Evolutionary conservation across 169 alveolate species (phyloP).

Genomic region (Plasmodium yoelii): DNA sequence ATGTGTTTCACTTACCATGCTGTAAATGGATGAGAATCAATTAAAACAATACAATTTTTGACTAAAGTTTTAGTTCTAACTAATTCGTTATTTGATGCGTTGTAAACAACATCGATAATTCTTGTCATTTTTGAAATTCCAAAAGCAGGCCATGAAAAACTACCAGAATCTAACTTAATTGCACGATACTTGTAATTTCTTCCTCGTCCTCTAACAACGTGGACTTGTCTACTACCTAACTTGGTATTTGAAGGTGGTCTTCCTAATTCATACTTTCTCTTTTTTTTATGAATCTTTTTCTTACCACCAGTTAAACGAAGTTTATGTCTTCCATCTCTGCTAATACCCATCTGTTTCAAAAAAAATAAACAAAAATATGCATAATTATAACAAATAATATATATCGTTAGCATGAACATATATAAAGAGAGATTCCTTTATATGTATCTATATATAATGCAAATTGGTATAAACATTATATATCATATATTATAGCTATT

Average conservation of each 20-base stretch:
- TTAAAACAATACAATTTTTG: constrained; percentile 97
- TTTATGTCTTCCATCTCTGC: constrained; percentile 99
- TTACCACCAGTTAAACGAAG: constrained; percentile 99
- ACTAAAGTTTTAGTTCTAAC: constrained; percentile 99
- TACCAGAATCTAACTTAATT: constrained; percentile 97
- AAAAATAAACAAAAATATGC: background rate
- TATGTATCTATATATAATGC: constrained; percentile 9
- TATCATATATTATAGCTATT: background rate
- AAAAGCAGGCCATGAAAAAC: constrained; percentile 97
- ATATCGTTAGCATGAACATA: background rate
- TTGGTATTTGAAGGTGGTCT: constrained; percentile 98
- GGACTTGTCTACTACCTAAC: constrained; percentile 95
- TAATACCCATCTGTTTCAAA: constrained; percentile 96
- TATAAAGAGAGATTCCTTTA: constrained; percentile 5
- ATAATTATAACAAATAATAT: background rate
- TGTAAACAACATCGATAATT: constrained; percentile 98
- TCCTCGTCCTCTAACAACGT: constrained; percentile 98
- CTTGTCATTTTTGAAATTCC: constrained; percentile 93
- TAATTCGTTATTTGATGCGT: constrained; percentile 99
- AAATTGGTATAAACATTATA: background rate
- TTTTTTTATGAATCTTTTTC: constrained; percentile 98
- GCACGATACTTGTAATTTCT: constrained; percentile 97
- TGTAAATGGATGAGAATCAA: constrained; percentile 99
- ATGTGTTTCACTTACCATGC: constrained; percentile 87
- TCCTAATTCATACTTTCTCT: constrained; percentile 99